Evolutionary conservation across 179 eudicot genomes (phyloP).

Genomic region (Silene coronaria): DNA sequence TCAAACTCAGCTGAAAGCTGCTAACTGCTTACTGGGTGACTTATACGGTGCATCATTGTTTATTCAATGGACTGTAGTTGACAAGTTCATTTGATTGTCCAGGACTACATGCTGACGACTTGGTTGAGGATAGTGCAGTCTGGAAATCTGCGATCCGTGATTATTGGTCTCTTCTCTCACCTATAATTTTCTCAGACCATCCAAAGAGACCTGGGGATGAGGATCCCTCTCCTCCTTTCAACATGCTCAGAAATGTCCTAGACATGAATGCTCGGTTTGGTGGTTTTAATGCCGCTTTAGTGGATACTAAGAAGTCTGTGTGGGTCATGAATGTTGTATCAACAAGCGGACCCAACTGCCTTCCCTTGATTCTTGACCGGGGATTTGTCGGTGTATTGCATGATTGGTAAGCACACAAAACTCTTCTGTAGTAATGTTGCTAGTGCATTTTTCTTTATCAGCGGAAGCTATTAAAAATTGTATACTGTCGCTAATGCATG

Average conservation of each 20-base stretch:
- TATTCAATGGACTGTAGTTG: background rate
- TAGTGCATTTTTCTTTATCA: background rate
- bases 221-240: constrained; percentile 97
- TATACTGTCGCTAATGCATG: background rate
- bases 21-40: background rate
- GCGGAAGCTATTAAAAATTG: background rate
- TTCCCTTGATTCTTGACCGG: constrained; percentile 78
- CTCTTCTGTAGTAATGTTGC: background rate
- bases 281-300: constrained; percentile 77
- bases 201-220: constrained; percentile 99
- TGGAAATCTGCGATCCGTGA: constrained; percentile 68
- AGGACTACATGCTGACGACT: constrained; percentile 67
- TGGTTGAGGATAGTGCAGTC: constrained; percentile 63
- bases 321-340: constrained; percentile 99
- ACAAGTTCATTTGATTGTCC: constrained; percentile 18
- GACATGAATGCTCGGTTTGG: constrained; percentile 96
- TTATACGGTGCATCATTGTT: background rate
- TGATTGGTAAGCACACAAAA: constrained; percentile 61
- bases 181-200: constrained; percentile 93
- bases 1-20: background rate
- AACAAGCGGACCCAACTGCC: constrained; percentile 62
- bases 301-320: constrained; percentile 77
- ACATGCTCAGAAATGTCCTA: constrained; percentile 92
- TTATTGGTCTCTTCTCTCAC: constrained; percentile 97
- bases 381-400: constrained; percentile 88